Percentiles rank a stretch among this genome's conserved stretches.
Evolutionary conservation across 176 grass and related monocot genomes (phyloP).

Genomic region (Triticum turgidum): DNA sequence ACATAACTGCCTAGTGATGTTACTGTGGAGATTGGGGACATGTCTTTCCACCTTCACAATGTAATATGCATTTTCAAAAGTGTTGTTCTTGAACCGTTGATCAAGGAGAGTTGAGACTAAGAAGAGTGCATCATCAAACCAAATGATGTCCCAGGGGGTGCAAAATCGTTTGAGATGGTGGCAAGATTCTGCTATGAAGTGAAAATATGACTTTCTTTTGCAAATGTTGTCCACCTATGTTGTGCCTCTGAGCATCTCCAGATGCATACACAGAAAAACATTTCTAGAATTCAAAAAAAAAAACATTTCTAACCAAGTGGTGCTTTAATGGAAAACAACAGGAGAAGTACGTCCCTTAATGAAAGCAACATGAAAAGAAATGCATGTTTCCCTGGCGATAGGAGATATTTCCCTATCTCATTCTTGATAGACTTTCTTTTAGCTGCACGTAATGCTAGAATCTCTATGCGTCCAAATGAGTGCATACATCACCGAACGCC

Average conservation of each 20-base stretch:
- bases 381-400: too few species aligned
- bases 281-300: too few species aligned
- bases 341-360: too few species aligned
- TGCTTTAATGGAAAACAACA: too few species aligned
- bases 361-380: too few species aligned
- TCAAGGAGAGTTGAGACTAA: conserved; percentile 58
- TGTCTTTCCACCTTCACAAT: conserved; percentile 98
- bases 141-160: background rate
- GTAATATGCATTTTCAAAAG: conserved; percentile 68
- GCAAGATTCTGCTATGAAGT: conserved; percentile 86
- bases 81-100: conserved; percentile 54
- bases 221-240: conserved; percentile 53
- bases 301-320: too few species aligned
- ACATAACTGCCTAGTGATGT: conserved; percentile 90
- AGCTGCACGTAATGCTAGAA: background rate
- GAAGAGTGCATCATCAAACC: conserved; percentile 28
- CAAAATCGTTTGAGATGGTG: conserved; percentile 85
- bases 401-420: too few species aligned
- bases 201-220: conserved; percentile 71
- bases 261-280: background rate
- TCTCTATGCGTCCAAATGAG: background rate
- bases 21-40: conserved; percentile 79
- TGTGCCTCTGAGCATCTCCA: conserved; percentile 20
- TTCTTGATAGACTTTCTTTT: background rate
- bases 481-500: conserved; percentile 18